These are phyloP conservation scores for Exophiala viscosa DNA, from an alignment of 2,329 filamentous ascomycete genomes.

Conservation along the genomic window DNA sequence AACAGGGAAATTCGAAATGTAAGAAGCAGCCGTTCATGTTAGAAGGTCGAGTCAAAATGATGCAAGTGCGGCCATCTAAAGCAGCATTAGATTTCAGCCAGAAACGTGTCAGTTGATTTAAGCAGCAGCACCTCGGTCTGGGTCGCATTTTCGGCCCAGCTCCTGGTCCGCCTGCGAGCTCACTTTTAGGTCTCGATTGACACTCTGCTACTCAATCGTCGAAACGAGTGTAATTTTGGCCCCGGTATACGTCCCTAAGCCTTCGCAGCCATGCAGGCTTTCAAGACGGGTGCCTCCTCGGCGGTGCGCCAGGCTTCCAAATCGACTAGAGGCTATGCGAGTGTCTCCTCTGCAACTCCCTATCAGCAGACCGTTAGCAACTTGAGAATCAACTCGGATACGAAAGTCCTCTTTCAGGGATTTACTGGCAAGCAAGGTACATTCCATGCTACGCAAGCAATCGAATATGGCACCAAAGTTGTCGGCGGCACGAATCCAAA, in stretches of 20 bases:
- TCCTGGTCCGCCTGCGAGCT: no score
- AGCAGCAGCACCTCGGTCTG: no score
- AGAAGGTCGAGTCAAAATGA: no score
- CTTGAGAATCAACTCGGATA: slow-evolving; percentile 87
- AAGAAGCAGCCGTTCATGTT: no score
- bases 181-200: no score
- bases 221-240: no score
- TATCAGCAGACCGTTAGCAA: slow-evolving; percentile 72
- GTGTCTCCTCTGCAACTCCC: slow-evolving; percentile 54
- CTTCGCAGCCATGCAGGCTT: slow-evolving; percentile 67
- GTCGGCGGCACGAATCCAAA: slow-evolving; percentile 98
- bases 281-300: slow-evolving; percentile 69
- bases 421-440: slow-evolving; percentile 25
- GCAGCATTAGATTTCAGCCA: no score
- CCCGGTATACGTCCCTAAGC: background rate
- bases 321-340: slow-evolving; percentile 63
- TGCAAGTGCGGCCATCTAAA: no score
- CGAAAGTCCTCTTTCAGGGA: slow-evolving; percentile 96
- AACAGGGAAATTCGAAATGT: no score
- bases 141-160: no score
- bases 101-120: no score
- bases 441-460: slow-evolving; percentile 96
- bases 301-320: slow-evolving; percentile 65
- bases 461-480: slow-evolving; percentile 98
- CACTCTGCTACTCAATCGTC: no score